Evolutionary conservation across 176 grass and related monocot genomes (phyloP), one percentile per base, ranked within the genome.

Genomic region (Phoenix dactylifera): DNA sequence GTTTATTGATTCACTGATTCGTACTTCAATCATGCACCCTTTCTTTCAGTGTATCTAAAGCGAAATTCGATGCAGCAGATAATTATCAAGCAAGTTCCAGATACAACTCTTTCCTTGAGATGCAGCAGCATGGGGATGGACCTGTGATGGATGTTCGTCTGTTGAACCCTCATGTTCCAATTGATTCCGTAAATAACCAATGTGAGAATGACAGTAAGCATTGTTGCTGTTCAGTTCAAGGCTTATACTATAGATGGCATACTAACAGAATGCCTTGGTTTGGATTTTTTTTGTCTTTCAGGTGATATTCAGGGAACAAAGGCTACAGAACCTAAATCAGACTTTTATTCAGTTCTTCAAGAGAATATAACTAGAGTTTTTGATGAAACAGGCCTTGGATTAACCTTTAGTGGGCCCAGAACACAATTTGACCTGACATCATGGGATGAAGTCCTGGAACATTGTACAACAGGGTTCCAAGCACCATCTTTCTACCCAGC

Each of bases 111-210:
- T 74, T 85, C 87, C 5, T 65, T 96, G 81, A 85, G 83, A 88
- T 96, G 92, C 92, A 82, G 92, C 92, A 88, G 72, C 75, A 83
- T 85, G 86, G 85, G 82, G 80, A 83, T 88, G 87, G 87, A 80
- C 52, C 58, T 72, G 29, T 88, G 84, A 97, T 80, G 78, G 58
- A 67, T 74, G 19, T 12, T 73, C 72, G 67, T 32, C 63, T 80
- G 30, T 79, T 77, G 69, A 66, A 71, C 16, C 7, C 58, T 67
- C 73, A 66, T 71, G 64, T 67, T 71, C 57, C 75, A 70, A 54
- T 70, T 67, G 63, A 55, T 82, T 79, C 86, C 63, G 7, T 82
- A 67, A 79, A 80, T 83, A 85, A 75, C 81, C 63, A 78, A 78
- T 77, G 93, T 83, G 70, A 88, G 87, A 44, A 52, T 58, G 26